These are phyloP conservation scores for Saccharomyces uvarum DNA, from an alignment of 1,139 yeast genomes.

Conservation along the genomic window DNA sequence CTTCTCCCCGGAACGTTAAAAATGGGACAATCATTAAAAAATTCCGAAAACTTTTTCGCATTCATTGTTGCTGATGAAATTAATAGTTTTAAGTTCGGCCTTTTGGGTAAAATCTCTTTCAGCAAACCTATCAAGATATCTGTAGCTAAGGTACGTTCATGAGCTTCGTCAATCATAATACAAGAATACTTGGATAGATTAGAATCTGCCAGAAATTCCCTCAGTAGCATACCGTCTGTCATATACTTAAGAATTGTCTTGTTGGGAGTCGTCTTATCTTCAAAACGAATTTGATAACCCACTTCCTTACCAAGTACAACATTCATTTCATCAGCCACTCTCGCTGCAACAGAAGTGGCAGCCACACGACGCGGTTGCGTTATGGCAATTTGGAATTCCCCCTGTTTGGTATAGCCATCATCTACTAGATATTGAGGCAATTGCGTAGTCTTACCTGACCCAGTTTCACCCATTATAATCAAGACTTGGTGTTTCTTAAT, in stretches of 20 bases:
- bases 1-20: conserved; percentile 85
- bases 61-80: conserved; percentile 94
- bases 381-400: conserved; percentile 51
- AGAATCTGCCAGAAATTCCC: conserved; percentile 80
- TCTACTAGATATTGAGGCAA: conserved; percentile 81
- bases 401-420: conserved; percentile 58
- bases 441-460: conserved; percentile 96
- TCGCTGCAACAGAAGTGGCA: conserved; percentile 59
- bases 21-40: conserved; percentile 76
- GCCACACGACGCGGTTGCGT: conserved; percentile 75
- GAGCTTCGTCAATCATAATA: conserved; percentile 94
- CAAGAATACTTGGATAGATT: conserved; percentile 62
- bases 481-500: conserved; percentile 62
- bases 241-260: conserved; percentile 60
- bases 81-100: conserved; percentile 65
- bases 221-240: conserved; percentile 87
- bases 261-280: conserved; percentile 45
- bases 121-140: conserved; percentile 80
- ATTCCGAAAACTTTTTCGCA: conserved; percentile 74
- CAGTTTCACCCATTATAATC: conserved; percentile 93
- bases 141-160: conserved; percentile 87
- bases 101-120: conserved; percentile 52
- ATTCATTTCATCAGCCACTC: conserved; percentile 62
- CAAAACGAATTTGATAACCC: conserved; percentile 62
- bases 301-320: conserved; percentile 54